Evolutionary conservation across 1,284 basidiomycete genomes (phyloP).

Genomic region (Cystobasidiaceae sp.): DNA sequence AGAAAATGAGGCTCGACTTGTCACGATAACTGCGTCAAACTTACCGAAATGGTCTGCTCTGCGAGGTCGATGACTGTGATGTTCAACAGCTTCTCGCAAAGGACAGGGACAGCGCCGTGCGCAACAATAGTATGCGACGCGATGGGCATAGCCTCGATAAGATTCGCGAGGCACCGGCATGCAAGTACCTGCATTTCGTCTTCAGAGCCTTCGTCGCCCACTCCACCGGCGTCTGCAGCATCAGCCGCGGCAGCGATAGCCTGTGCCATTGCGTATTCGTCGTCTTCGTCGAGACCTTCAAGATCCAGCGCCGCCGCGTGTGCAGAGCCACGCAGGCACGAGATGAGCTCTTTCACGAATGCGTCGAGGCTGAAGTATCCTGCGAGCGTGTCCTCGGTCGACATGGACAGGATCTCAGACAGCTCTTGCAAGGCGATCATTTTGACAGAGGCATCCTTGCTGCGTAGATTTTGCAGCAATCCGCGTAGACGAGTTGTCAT

Average conservation of each 20-base stretch:
- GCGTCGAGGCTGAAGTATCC: constrained; percentile 89
- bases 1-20: no score
- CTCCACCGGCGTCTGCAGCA: constrained; percentile 1
- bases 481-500: constrained; percentile 79
- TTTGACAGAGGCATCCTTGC: constrained; percentile 69
- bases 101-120: constrained; percentile 85
- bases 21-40: constrained; percentile 47
- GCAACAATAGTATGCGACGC: constrained; percentile 91
- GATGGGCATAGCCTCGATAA: constrained; percentile 93
- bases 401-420: constrained; percentile 89
- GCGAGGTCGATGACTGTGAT: constrained; percentile 95
- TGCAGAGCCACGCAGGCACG: constrained; percentile 69
- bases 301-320: constrained; percentile 15
- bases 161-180: constrained; percentile 87
- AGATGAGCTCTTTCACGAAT: constrained; percentile 87
- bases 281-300: constrained; percentile 47
- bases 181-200: constrained; percentile 73
- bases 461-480: constrained; percentile 81
- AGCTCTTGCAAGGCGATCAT: constrained; percentile 89
- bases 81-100: constrained; percentile 90
- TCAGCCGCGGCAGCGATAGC: constrained; percentile 25
- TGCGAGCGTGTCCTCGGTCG: constrained; percentile 92
- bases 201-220: constrained; percentile 56
- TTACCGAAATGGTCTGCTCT: constrained; percentile 88
- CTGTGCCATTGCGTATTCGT: constrained; percentile 49